phyloP scores from a whole-genome alignment of 179 eudicot species.

The Camellia oleifera region DNA sequence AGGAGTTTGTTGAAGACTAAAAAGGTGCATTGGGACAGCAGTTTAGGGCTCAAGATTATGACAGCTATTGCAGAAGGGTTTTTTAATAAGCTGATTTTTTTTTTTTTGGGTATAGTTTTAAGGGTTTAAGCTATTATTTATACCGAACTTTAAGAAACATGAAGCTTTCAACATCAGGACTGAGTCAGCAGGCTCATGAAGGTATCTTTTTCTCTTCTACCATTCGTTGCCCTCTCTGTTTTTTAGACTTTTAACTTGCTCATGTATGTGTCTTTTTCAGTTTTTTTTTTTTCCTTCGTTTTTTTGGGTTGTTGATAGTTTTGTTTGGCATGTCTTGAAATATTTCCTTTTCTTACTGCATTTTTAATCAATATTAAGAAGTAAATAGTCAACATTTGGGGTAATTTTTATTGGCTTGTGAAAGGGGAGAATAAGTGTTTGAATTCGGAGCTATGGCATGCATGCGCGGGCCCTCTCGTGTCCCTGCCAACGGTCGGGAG shows the following conservation, averaged over 20 bases:
- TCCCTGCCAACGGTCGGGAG: conserved; percentile 77
- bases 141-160: conserved; percentile 31
- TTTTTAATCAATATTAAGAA: neutral
- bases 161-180: conserved; percentile 94
- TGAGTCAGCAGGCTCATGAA: conserved; percentile 76
- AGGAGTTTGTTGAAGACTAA: conserved; percentile 26
- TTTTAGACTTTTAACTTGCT: neutral
- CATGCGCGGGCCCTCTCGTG: conserved; percentile 95
- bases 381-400: neutral
- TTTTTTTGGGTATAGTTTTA: too few relatives aligned
- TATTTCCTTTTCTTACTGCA: neutral
- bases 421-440: conserved; percentile 81
- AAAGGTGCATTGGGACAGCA: conserved; percentile 2
- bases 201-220: conserved; percentile 35
- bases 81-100: conserved; percentile 8
- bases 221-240: neutral
- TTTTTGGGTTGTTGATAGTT: neutral
- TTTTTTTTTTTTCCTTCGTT: neutral
- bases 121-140: neutral
- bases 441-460: conserved; percentile 98
- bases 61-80: conserved; percentile 11
- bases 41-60: conserved; percentile 18
- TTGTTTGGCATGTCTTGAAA: neutral
- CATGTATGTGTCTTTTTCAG: conserved; percentile 3
- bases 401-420: conserved; percentile 20